These are phyloP conservation scores for Sporothrix sp. DNA, from an alignment of 2,329 filamentous ascomycete genomes.

Conservation along the genomic window DNA sequence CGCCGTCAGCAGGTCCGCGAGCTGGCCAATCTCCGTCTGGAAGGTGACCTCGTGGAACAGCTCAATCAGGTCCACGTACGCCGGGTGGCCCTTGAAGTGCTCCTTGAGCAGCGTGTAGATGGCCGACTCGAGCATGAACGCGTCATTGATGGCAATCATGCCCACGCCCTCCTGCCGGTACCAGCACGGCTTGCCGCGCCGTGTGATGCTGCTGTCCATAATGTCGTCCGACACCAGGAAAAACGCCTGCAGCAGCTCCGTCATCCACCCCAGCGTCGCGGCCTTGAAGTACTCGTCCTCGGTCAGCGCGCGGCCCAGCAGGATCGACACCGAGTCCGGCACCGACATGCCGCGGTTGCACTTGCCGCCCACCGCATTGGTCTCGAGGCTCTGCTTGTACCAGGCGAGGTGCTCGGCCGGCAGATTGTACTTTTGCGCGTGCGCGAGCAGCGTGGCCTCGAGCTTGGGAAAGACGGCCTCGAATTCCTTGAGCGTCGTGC, in stretches of 20 bases:
- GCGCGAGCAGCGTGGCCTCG: slow-evolving; percentile 67
- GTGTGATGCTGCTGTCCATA: slow-evolving; percentile 93
- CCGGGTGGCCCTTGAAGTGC: slow-evolving; percentile 77
- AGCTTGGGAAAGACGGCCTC: slow-evolving; percentile 83
- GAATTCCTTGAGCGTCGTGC: slow-evolving; percentile 74
- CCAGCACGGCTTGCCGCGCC: slow-evolving; percentile 92
- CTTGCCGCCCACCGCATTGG: slow-evolving; percentile 89
- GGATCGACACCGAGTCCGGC: slow-evolving; percentile 75
- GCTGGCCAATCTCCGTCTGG: slow-evolving; percentile 92
- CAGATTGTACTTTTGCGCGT: slow-evolving; percentile 73
- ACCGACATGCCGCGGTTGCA: slow-evolving; percentile 99
- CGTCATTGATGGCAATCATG: slow-evolving; percentile 96
- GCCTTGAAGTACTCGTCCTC: slow-evolving; percentile 81
- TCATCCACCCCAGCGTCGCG: slow-evolving; percentile 89
- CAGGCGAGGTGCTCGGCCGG: slow-evolving; percentile 73
- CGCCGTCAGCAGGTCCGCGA: slow-evolving; percentile 88
- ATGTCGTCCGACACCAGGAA: slow-evolving; percentile 98
- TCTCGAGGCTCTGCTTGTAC: slow-evolving; percentile 79
- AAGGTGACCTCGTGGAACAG: slow-evolving; percentile 91
- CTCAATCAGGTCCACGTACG: slow-evolving; percentile 86
- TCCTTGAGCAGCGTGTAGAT: slow-evolving; percentile 93
- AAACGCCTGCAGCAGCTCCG: slow-evolving; percentile 95
- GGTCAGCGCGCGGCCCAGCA: slow-evolving; percentile 60
- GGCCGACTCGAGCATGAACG: slow-evolving; percentile 84
- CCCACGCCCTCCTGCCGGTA: slow-evolving; percentile 83